phyloP scores from a whole-genome alignment of 108 stramenopile genomes.

The Pseudonitzschia multiseries region DNA sequence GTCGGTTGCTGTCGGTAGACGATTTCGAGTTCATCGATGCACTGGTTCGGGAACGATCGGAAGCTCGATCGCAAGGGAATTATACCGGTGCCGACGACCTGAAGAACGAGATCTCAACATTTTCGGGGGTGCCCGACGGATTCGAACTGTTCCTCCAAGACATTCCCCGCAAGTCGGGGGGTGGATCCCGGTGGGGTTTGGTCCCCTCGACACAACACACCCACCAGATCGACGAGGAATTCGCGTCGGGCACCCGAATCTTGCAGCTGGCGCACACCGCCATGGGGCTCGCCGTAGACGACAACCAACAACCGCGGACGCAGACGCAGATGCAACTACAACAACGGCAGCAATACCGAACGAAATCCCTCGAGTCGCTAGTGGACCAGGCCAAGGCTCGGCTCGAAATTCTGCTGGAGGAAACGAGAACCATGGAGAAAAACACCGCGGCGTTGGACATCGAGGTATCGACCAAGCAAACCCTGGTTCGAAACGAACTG shows the following conservation, averaged over 20 bases:
- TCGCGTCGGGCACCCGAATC: slow-evolving; percentile 18
- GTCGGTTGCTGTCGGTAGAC: not conserved
- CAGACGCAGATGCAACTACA: no score
- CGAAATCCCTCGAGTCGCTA: not conserved
- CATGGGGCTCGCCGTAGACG: slow-evolving; percentile 48
- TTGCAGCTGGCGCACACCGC: slow-evolving; percentile 71
- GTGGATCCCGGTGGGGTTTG: slow-evolving; percentile 49
- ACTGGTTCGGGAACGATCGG: slow-evolving; percentile 48
- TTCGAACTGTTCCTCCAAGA: slow-evolving; percentile 49
- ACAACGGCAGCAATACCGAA: not conserved
- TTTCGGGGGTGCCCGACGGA: slow-evolving; percentile 13
- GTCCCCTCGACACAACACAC: slow-evolving; percentile 4
- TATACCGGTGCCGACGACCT: slow-evolving; percentile 52
- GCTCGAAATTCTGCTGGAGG: not conserved
- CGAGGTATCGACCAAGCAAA: slow-evolving; percentile 10
- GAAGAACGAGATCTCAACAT: slow-evolving; percentile 21
- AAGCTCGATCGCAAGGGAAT: slow-evolving; percentile 57
- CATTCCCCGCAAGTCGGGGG: slow-evolving; percentile 55
- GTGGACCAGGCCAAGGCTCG: not conserved
- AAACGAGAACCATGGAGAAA: not conserved
- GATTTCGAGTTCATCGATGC: not conserved
- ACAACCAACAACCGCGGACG: not conserved
- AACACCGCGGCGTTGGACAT: not conserved
- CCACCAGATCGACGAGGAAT: slow-evolving; percentile 8
- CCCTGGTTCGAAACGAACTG: slow-evolving; percentile 29